Evolutionary conservation across 495 filamentous ascomycete species (phyloP).

Genomic region (Penicillium antarcticum): DNA sequence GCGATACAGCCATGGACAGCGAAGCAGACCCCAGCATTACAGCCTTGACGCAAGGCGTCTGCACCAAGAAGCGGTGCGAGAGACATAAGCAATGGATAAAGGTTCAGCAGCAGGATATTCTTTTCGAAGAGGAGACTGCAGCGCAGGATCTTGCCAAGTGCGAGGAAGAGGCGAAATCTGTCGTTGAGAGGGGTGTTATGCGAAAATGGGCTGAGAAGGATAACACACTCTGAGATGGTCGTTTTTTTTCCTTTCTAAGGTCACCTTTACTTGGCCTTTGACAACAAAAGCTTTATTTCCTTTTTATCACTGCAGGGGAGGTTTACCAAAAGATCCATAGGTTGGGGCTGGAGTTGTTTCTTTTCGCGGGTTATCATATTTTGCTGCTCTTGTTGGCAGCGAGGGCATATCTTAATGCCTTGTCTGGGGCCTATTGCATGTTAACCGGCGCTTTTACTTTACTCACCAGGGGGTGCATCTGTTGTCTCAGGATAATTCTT

Average conservation of each 20-base stretch:
- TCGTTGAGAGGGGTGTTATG: conserved; percentile 46
- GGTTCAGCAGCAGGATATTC: conserved; percentile 47
- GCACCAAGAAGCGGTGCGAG: conserved; percentile 51
- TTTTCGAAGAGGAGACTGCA: conserved; percentile 44
- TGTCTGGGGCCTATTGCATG: conserved; percentile 3
- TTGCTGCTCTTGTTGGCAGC: not conserved
- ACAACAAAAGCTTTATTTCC: conserved; percentile 31
- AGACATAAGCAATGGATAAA: conserved; percentile 52
- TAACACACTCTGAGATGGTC: conserved; percentile 19
- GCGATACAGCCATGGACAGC: conserved; percentile 35
- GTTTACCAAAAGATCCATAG: conserved; percentile 13
- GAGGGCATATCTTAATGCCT: not conserved
- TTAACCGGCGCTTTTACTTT: conserved; percentile 16
- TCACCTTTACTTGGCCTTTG: not conserved
- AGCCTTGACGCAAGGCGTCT: conserved; percentile 43
- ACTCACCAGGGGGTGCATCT: conserved; percentile 9
- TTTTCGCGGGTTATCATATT: conserved; percentile 8
- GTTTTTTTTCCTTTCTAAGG: conserved; percentile 3
- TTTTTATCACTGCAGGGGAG: conserved; percentile 16
- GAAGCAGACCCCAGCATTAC: conserved; percentile 25
- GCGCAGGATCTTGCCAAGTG: conserved; percentile 37
- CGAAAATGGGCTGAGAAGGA: conserved; percentile 42
- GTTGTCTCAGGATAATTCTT: conserved; percentile 5
- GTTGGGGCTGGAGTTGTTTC: conserved; percentile 37
- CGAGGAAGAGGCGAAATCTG: conserved; percentile 44